Percentiles rank a stretch among this genome's conserved stretches.
Evolutionary conservation across 2,329 filamentous ascomycete species (phyloP).

Genomic region (Neonectria neomacrospora): DNA sequence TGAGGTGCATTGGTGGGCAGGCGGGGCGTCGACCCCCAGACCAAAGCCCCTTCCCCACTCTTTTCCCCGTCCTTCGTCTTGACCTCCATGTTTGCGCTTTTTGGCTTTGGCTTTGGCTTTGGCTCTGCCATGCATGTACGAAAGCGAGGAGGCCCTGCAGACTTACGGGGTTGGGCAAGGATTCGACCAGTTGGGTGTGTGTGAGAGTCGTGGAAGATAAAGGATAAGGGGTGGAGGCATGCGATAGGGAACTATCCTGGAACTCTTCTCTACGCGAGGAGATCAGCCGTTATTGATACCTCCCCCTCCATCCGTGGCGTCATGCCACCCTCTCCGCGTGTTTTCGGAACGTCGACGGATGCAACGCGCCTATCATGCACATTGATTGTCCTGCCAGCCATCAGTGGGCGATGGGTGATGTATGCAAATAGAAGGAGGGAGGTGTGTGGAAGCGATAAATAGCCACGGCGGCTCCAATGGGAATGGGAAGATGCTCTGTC

Average conservation of each 20-base stretch:
- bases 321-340: conserved; percentile 1
- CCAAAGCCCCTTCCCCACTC: not conserved
- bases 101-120: not conserved
- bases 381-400: not conserved
- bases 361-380: not conserved
- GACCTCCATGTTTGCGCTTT: not conserved
- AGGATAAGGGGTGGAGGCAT: not conserved
- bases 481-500: not conserved
- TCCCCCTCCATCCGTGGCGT: not conserved
- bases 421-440: not conserved
- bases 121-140: not conserved
- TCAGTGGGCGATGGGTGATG: no score
- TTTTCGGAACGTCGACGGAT: not conserved
- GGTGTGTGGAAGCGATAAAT: conserved; percentile 1
- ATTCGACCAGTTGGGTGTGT: not conserved
- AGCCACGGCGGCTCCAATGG: not conserved
- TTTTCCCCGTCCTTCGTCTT: not conserved
- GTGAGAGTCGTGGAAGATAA: not conserved
- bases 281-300: not conserved
- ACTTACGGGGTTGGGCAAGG: no score
- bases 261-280: not conserved
- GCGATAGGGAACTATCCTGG: no score
- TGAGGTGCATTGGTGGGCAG: not conserved
- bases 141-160: no score
- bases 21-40: conserved; percentile 2